Evolutionary conservation across 1,284 basidiomycete species (phyloP), one percentile per base, ranked within the genome.

Genomic region (Microbotryum scabiosae): DNA sequence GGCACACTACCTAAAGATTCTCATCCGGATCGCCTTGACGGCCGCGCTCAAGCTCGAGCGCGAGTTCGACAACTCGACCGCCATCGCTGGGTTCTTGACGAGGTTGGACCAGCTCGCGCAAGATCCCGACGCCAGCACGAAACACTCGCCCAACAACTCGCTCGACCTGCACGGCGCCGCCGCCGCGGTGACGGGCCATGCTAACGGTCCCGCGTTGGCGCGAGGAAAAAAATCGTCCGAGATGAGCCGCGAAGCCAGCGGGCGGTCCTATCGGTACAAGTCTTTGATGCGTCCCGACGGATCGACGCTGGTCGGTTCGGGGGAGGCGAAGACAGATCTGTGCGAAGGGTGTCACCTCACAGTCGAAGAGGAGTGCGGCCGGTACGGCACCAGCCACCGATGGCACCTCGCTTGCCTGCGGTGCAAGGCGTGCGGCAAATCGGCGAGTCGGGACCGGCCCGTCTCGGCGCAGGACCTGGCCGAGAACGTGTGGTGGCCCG

Each of bases 1-100:
- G 32, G 94, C 94, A 5, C 94, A 99, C 76, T 98, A 98, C 76
- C 85, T 99, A 74, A 99, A 99, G 79, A 97, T 99, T 74, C 83
- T 98, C 57, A 99, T 99, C 71, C 87, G 94, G 54, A 97, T 99
- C 65, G 93, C 96, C 8, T 80, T 99, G 50, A 97, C 96, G 0
- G 92, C 92, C 21, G 90, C 93, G 3, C 82, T 99, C 67, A 96
- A 90, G 76, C 82, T 99, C 50, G 96, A 98, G 75, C 81, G 92
- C 62, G 94, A 98, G 71, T 83, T 89, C 71, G 82, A 80, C 65
- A 85, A 89, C 57, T 80, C 83, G 43, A 84, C 87, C 61, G 91
- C 92, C 0, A 88, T 98, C 81, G 79, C 84, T 5, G 85, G 84
- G 58, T 97, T 97, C 78, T 82, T 99, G 62, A 90, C 91, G 70